phyloP scores from a whole-genome alignment of 2,329 filamentous ascomycete genomes.

The Clarireedia monteithiana region DNA sequence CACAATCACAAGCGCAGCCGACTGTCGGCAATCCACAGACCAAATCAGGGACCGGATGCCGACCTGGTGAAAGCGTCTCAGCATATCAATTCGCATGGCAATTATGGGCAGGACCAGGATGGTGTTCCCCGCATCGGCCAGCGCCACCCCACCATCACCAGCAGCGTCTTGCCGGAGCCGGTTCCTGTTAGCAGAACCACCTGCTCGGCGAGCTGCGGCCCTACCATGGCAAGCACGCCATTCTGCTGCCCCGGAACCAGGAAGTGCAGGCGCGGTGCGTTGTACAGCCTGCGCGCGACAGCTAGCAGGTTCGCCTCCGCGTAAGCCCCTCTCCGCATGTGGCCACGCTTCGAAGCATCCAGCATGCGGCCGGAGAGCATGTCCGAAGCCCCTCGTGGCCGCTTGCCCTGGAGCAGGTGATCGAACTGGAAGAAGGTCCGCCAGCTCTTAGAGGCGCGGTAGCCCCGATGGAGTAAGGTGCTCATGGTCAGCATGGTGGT shows the following conservation, averaged over 20 bases:
- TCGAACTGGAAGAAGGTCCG: too few species aligned
- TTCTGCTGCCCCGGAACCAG: constrained; percentile 5
- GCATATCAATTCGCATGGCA: constrained; percentile 5
- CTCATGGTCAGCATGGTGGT: too few species aligned
- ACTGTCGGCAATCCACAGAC: not conserved
- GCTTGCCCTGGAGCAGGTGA: too few species aligned
- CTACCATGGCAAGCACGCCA: constrained; percentile 8
- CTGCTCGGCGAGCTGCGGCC: constrained; percentile 8
- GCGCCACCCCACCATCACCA: constrained; percentile 11
- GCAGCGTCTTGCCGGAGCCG: constrained; percentile 9
- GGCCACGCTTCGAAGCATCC: too few species aligned
- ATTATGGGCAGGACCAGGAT: constrained; percentile 13
- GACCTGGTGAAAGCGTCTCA: constrained; percentile 10
- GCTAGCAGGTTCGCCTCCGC: constrained; percentile 7
- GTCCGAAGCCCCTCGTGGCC: too few species aligned
- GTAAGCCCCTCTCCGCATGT: not conserved
- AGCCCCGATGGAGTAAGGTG: too few species aligned
- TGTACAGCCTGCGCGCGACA: constrained; percentile 5
- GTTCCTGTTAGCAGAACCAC: constrained; percentile 12
- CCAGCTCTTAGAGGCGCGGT: too few species aligned
- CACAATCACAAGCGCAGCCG: constrained; percentile 10
- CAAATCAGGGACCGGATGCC: constrained; percentile 8
- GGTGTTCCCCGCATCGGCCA: constrained; percentile 7
- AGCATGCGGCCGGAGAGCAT: too few species aligned
- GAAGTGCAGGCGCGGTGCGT: constrained; percentile 6